Conservation (phyloP, 345 rosid species). For the Populus ilicifolia region DNA sequence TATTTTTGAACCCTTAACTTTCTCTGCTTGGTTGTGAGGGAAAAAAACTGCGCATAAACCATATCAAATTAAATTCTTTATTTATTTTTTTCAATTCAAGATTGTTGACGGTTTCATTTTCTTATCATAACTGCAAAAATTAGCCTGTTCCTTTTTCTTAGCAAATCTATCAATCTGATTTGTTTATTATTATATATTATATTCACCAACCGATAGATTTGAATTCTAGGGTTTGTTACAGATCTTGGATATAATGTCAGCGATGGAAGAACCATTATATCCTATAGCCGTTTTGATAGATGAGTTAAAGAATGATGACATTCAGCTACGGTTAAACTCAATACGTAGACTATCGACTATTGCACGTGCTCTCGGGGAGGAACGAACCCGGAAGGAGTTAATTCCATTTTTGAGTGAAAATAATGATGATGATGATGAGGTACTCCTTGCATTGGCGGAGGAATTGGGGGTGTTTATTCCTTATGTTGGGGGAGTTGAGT, state of each 20-base stretch:
- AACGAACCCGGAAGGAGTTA: conserved; percentile 80
- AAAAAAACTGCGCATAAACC: not conserved
- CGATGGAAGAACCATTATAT: conserved; percentile 80
- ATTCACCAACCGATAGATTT: not conserved
- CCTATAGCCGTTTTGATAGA: conserved; percentile 90
- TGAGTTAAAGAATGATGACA: conserved; percentile 91
- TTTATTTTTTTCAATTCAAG: too few relatives aligned
- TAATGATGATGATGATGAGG: conserved; percentile 96
- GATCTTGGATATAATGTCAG: conserved; percentile 43
- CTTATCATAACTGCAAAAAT: not conserved
- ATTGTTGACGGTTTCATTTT: not conserved
- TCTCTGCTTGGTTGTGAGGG: not conserved
- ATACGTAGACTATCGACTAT: conserved; percentile 87
- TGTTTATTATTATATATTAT: not conserved
- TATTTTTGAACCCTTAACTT: not conserved
- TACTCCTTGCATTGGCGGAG: conserved; percentile 90
- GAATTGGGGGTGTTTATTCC: conserved; percentile 92
- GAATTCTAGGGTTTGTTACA: conserved; percentile 24
- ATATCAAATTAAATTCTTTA: not conserved
- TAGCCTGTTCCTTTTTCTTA: not conserved
- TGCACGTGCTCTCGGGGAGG: conserved; percentile 97
- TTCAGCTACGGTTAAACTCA: conserved; percentile 83
- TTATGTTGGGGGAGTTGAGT: conserved; percentile 83
- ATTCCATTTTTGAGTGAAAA: conserved; percentile 88
- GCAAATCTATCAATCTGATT: not conserved